Evolutionary conservation across 2,329 filamentous ascomycete species (phyloP).

Genomic region (Parastagonospora avenae): DNA sequence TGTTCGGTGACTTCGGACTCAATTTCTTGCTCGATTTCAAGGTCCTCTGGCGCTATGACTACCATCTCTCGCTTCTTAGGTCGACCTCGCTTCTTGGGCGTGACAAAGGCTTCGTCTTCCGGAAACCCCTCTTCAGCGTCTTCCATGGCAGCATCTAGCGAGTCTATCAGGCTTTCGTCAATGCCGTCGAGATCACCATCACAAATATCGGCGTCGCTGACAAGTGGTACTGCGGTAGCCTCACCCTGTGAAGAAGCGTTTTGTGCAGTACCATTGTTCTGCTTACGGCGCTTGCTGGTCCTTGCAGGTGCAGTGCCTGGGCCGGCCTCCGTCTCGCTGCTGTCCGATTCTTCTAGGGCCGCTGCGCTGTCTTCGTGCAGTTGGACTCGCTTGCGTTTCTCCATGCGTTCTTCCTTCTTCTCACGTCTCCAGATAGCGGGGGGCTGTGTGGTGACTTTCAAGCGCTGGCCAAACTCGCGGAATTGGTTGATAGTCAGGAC

Average conservation of each 20-base stretch:
- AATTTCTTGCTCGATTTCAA: constrained; percentile 54
- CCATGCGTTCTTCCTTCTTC: constrained; percentile 50
- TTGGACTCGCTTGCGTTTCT: constrained; percentile 33
- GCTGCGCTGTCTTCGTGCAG: constrained; percentile 10
- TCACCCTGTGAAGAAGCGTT: constrained; percentile 8
- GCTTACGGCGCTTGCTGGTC: constrained; percentile 32
- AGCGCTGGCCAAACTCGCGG: constrained; percentile 66
- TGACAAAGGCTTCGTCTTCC: constrained; percentile 27
- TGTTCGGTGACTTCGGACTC: constrained; percentile 51
- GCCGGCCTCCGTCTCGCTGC: constrained; percentile 13
- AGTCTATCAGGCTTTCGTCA: constrained; percentile 25
- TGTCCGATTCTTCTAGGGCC: constrained; percentile 3
- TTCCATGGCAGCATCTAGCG: constrained; percentile 22
- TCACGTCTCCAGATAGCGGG: constrained; percentile 77
- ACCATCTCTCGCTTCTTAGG: constrained; percentile 40
- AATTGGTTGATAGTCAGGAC: constrained; percentile 88
- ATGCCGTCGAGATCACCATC: constrained; percentile 28
- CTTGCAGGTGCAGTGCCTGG: constrained; percentile 14
- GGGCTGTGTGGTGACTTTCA: constrained; percentile 70
- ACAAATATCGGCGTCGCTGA: constrained; percentile 7
- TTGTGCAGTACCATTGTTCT: constrained; percentile 22
- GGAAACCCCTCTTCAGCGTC: constrained; percentile 23
- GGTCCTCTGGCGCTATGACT: constrained; percentile 51
- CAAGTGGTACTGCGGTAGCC: constrained; percentile 6
- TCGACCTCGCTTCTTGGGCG: constrained; percentile 47